These are phyloP conservation scores for Phytophthora kernoviae DNA, from an alignment of 352 stramenopile genomes.

Conservation along the genomic window DNA sequence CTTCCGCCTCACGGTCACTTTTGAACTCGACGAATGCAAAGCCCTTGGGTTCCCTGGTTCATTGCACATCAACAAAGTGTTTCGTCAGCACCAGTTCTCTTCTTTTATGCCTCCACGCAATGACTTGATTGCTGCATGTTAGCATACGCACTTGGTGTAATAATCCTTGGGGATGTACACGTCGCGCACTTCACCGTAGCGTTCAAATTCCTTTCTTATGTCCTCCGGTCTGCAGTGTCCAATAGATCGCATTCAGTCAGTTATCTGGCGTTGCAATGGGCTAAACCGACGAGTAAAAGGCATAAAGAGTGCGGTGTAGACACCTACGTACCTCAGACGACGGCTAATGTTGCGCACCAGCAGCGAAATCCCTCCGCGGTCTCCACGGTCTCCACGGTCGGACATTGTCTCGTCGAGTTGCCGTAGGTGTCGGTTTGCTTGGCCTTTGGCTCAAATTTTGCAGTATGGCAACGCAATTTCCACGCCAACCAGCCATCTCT, in stretches of 20 bases:
- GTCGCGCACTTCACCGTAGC: slow-evolving; percentile 94
- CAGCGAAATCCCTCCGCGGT: slow-evolving; percentile 89
- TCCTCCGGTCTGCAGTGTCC: slow-evolving; percentile 76
- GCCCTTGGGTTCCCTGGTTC: slow-evolving; percentile 87
- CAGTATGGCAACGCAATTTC: slow-evolving; percentile 9
- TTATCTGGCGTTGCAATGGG: slow-evolving; percentile 8
- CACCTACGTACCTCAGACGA: slow-evolving; percentile 67
- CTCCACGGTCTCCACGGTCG: slow-evolving; percentile 19
- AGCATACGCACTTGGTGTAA: slow-evolving; percentile 80
- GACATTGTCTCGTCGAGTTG: slow-evolving; percentile 17
- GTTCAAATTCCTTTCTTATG: slow-evolving; percentile 92
- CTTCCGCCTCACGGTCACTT: slow-evolving; percentile 89
- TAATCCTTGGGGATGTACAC: slow-evolving; percentile 96
- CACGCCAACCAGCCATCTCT: not conserved
- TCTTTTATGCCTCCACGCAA: not conserved
- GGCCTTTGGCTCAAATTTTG: slow-evolving; percentile 29
- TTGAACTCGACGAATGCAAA: slow-evolving; percentile 97
- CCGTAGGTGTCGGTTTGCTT: slow-evolving; percentile 15
- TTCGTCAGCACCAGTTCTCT: slow-evolving; percentile 6
- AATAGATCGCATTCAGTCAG: slow-evolving; percentile 7
- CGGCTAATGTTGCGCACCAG: slow-evolving; percentile 94
- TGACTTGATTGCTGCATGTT: not conserved
- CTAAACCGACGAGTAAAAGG: not conserved
- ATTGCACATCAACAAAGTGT: slow-evolving; percentile 2
- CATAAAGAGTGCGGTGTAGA: not conserved